Conservation (phyloP, 2,329 filamentous ascomycete species). For the Nigrospora oryzae region DNA sequence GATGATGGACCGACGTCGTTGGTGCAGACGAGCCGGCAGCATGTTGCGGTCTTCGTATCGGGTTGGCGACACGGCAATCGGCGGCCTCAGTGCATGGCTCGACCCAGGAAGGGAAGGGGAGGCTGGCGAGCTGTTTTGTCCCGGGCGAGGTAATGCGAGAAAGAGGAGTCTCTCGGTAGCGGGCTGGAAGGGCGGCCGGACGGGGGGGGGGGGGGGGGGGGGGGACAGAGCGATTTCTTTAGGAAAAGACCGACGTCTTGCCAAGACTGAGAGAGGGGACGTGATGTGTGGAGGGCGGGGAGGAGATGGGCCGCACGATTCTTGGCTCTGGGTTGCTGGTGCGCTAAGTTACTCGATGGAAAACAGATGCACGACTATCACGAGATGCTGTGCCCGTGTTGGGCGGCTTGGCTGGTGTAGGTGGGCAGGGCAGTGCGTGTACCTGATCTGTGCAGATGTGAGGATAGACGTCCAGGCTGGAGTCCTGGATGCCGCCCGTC, state of each 20-base stretch:
- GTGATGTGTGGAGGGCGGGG: not conserved
- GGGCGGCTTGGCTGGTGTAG: too few species aligned
- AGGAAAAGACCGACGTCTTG: not conserved
- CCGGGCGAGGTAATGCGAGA: not conserved
- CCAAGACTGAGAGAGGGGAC: slow-evolving; percentile 1
- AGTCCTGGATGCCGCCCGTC: too few species aligned
- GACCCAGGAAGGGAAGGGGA: not conserved
- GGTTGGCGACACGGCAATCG: not conserved
- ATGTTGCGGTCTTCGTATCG: slow-evolving; percentile 1
- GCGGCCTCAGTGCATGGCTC: not conserved
- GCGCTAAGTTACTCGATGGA: too few species aligned
- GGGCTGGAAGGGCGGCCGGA: not conserved
- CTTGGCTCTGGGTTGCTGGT: too few species aligned
- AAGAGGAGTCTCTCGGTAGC: not conserved
- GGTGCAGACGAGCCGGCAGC: slow-evolving; percentile 2
- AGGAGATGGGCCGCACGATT: too few species aligned
- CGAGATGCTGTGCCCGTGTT: too few species aligned
- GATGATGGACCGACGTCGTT: slow-evolving; percentile 2
- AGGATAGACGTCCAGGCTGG: too few species aligned
- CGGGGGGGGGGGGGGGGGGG: not conserved
- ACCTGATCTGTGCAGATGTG: too few species aligned
- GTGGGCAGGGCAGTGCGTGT: too few species aligned
- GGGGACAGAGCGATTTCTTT: not conserved
- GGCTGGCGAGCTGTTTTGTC: not conserved
- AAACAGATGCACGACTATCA: too few species aligned